A percentile compares a stretch with the other conserved stretches of the same genome.
These are phyloP conservation scores for Penicillium cosmopolitanum DNA, from an alignment of 495 filamentous ascomycete species.

Conservation along the genomic window DNA sequence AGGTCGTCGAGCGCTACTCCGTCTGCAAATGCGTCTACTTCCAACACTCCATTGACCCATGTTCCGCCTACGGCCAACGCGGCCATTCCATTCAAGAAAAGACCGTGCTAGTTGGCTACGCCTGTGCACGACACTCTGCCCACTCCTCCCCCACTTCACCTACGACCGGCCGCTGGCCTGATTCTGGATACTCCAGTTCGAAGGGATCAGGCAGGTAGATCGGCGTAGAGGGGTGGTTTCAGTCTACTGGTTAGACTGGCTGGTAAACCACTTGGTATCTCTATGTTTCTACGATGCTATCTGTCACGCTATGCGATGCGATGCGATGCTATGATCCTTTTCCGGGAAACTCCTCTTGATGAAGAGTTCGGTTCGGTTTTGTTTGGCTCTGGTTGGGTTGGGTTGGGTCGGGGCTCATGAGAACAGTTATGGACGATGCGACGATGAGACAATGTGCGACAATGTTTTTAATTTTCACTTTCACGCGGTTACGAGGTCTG, in stretches of 20 bases:
- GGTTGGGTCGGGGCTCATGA: not conserved
- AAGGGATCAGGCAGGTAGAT: conserved; percentile 30
- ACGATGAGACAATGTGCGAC: conserved; percentile 2
- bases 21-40: conserved; percentile 83
- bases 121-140: conserved; percentile 65
- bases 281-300: not conserved
- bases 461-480: conserved; percentile 9
- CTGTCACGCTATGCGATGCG: not conserved
- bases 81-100: conserved; percentile 75
- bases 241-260: conserved; percentile 6
- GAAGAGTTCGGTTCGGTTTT: not conserved
- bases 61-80: conserved; percentile 67
- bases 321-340: not conserved
- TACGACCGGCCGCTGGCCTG: conserved; percentile 37
- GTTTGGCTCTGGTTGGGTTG: not conserved
- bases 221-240: not conserved
- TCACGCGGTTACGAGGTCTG: not conserved
- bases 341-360: not conserved
- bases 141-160: conserved; percentile 25
- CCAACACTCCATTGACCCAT: conserved; percentile 76
- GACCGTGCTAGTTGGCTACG: conserved; percentile 78
- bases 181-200: conserved; percentile 59
- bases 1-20: conserved; percentile 74
- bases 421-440: conserved; percentile 3
- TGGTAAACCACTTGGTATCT: not conserved